phyloP scores from a whole-genome alignment of 1,284 basidiomycete genomes.

The Pisolithus thermaeus region DNA sequence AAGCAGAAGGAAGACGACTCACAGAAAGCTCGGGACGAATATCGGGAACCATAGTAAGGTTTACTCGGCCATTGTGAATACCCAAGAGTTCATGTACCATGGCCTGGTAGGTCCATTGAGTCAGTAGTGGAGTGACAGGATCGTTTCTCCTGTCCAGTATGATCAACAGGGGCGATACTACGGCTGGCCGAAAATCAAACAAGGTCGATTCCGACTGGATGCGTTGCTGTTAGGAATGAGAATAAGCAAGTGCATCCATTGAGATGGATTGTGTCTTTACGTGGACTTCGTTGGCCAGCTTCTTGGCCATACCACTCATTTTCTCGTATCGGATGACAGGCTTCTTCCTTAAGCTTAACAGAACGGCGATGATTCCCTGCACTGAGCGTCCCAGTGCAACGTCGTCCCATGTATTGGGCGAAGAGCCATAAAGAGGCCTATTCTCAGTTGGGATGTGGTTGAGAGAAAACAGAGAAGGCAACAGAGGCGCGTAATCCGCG shows the following conservation, averaged over 20 bases:
- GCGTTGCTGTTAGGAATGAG: slow-evolving; percentile 45
- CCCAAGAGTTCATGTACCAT: slow-evolving; percentile 98
- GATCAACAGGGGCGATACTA: slow-evolving; percentile 68
- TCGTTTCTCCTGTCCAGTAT: slow-evolving; percentile 93
- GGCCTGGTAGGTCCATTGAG: slow-evolving; percentile 99
- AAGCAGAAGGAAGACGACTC: slow-evolving; percentile 24
- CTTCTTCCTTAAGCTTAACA: slow-evolving; percentile 95
- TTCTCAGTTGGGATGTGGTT: slow-evolving; percentile 66
- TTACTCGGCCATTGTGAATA: slow-evolving; percentile 92
- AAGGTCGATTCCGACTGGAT: slow-evolving; percentile 67
- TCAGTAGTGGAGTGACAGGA: slow-evolving; percentile 94
- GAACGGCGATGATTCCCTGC: slow-evolving; percentile 80
- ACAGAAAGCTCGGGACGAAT: slow-evolving; percentile 83
- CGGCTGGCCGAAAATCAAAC: slow-evolving; percentile 75
- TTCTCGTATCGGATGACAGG: slow-evolving; percentile 92
- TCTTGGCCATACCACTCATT: slow-evolving; percentile 90
- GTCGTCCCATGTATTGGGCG: slow-evolving; percentile 62
- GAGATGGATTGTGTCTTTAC: slow-evolving; percentile 36
- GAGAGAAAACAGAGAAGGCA: slow-evolving; percentile 86
- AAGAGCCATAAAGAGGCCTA: slow-evolving; percentile 65
- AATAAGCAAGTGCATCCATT: slow-evolving; percentile 1
- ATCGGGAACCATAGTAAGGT: slow-evolving; percentile 80
- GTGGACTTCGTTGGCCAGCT: slow-evolving; percentile 82
- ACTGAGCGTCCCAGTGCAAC: slow-evolving; percentile 75
- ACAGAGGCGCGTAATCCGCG: slow-evolving; percentile 87